Evolutionary conservation across 176 grass and related monocot genomes (phyloP), one percentile per base, ranked within the genome.

Genomic region (Saccharum spontaneum): DNA sequence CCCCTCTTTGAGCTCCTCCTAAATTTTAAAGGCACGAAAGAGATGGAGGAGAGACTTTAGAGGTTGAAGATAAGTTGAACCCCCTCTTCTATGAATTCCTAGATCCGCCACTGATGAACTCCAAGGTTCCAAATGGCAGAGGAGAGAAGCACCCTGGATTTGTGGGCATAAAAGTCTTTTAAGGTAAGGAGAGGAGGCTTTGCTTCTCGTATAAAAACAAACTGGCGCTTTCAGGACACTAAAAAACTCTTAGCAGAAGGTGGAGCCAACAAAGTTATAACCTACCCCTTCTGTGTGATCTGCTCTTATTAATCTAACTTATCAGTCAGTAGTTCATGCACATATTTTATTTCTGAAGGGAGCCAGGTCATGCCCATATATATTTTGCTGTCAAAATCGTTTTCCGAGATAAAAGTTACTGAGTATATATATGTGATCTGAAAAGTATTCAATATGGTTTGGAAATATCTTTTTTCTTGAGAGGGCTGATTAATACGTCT

Each of bases 61-160:
- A n/a, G n/a, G n/a, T n/a, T n/a, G n/a, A n/a, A n/a, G n/a, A n/a
- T n/a, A n/a, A n/a, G n/a, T n/a, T n/a, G n/a, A n/a, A n/a, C n/a
- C n/a, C n/a, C n/a, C n/a, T n/a, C n/a, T n/a, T n/a, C n/a, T n/a
- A n/a, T n/a, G n/a, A n/a, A n/a, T n/a, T n/a, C n/a, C n/a, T n/a
- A n/a, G n/a, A n/a, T n/a, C n/a, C n/a, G n/a, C n/a, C n/a, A n/a
- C n/a, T n/a, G n/a, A n/a, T n/a, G n/a, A n/a, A n/a, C 79, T 79
- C 66, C 62, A 67, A 28, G 69, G 77, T 49, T 90, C 84, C 84
- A 90, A 83, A 87, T 83, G 84, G 79, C 88, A 83, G 50, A 79
- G 39, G 45, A 17, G 55, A 69, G 67, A 52, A 67, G 75, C 74
- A 46, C 31, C 71, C 24, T 34, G 50, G 50, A 50, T 74, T 80